Base-by-base conservation (phyloP, 805 yeast species). In the Starmerella ratchasimensis region DNA sequence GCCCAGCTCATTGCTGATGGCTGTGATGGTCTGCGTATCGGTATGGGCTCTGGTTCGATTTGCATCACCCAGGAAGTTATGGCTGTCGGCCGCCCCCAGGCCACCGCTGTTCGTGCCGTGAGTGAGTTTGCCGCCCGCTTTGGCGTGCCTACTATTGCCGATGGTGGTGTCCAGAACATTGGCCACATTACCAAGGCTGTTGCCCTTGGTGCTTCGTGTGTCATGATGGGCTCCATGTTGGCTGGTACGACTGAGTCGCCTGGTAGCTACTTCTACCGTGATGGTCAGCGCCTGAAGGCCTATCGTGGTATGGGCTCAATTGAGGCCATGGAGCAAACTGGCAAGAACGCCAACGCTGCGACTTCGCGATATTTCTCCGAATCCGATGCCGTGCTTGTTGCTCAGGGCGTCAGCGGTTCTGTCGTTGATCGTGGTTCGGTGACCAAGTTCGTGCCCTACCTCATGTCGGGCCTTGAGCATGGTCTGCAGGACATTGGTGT, bases 51-150 rank as follows among this genome's bases (percentile, higher is more conserved):
- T 24, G 98, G 98, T 56, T 83, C 96, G 46, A 93, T 93, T 61
- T 90, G 98, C 73, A 90, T 90, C 60, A 90, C 98, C 37, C 98
- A 90, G 69, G 98, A 90, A 68, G 98, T 90, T 44, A 90, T 90
- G 98, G 98, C 98, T 37, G 93, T 95, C 67, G 98, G 98, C 67
- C 84, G 98, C 72, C 98, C 98, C 45, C 98, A 90, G 70, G 98
- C 97, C 67, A 84, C 97, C 50, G 98, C 98, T 44, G 97, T 90
- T 38, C 86, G 74, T 71, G 78, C 75, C 50, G 98, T 90, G 39
- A 71, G 90, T 48, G 86, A 88, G 68, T 86, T 90, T 59, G 93
- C 97, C 50, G 78, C 76, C 64, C 72, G 76, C 61, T 90, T 88
- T 59, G 98, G 98, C 60, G 94, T 90, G 49, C 97, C 98, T 60